Evolutionary conservation across 306 rosid genomes (phyloP).

Genomic region (Lablab purpureus): DNA sequence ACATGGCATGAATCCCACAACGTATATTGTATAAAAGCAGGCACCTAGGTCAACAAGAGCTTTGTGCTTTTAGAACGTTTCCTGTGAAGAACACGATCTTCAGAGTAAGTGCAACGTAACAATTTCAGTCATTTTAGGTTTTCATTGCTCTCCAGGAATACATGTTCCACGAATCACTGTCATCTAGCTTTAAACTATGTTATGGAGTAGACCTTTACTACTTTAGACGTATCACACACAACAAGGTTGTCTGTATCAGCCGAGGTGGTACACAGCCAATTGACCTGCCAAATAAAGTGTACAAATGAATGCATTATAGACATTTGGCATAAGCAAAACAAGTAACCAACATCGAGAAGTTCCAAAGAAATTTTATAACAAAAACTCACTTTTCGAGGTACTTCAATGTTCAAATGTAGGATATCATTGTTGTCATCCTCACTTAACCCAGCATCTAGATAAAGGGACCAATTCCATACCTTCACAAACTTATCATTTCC

Average conservation of each 20-base stretch:
- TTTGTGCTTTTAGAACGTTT: constrained; percentile 21
- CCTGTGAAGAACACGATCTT: constrained; percentile 26
- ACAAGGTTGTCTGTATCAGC: constrained; percentile 82
- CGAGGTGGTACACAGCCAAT: constrained; percentile 84
- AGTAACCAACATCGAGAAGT: constrained; percentile 30
- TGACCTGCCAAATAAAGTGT: constrained; percentile 69
- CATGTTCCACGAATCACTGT: constrained; percentile 29
- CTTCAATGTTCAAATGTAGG: constrained; percentile 59
- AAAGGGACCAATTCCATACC: constrained; percentile 81
- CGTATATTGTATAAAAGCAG: not conserved
- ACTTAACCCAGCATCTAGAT: constrained; percentile 51
- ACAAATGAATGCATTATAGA: constrained; percentile 29
- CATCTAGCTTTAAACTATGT: constrained; percentile 51
- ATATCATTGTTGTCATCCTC: constrained; percentile 33
- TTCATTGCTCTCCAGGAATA: constrained; percentile 41
- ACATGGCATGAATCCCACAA: constrained; percentile 5
- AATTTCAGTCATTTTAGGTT: constrained; percentile 25
- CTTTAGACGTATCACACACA: constrained; percentile 88
- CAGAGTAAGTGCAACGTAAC: constrained; percentile 10
- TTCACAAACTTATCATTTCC: constrained; percentile 87
- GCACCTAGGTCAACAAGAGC: constrained; percentile 25
- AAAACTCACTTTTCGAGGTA: constrained; percentile 72
- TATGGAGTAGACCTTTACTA: constrained; percentile 78
- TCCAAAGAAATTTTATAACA: constrained; percentile 13
- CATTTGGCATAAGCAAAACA: constrained; percentile 26